Evolutionary conservation across 1,139 yeast genomes (phyloP), one percentile per base, ranked within the genome.

Genomic region (Debaryomycetaceae sp.): DNA sequence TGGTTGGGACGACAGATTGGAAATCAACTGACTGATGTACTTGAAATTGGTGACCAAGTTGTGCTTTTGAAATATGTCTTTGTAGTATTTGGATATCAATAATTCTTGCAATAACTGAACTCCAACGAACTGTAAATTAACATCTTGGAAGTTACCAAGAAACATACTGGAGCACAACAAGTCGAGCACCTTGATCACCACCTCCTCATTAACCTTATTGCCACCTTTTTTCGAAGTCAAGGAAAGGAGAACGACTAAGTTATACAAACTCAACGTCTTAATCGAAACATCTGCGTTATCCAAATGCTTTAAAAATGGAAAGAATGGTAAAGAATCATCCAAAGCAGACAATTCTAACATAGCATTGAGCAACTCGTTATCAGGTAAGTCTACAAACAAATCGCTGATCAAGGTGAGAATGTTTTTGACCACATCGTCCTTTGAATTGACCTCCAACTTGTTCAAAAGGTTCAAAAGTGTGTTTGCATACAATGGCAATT

Each of bases 381-480:
- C 54, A 30, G 78, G 75, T 37, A 75, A 66, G 34, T 75, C 80
- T 42, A 67, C 57, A 42, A 76, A 59, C 53, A 86, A 72, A 54
- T 86, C 95, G 45, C 84, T 81, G 43, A 84, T 70, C 50, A 88
- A 70, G 34, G 87, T 87, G 49, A 87, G 76, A 33, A 86, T 76
- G 58, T 84, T 85, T 63, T 87, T 86, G 56, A 83, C 77, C 31
- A 87, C 85, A 55, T 90, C 97, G 55, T 81, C 86, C 48, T 85
- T 69, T 4, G 66, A 62, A 47, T 69, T 66, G 36, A 63, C 63
- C 14, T 65, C 66, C 55, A 70, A 64, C 56, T 80, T 78, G 54
- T 75, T 70, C 60, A 87, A 72, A 51, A 85, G 62, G 45, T 77
- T 76, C 54, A 82, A 70, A 38, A 84, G 66, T 40, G 83, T 75